These are phyloP conservation scores for Fusarium hainanense DNA, from an alignment of 2,329 filamentous ascomycete species.

Conservation along the genomic window DNA sequence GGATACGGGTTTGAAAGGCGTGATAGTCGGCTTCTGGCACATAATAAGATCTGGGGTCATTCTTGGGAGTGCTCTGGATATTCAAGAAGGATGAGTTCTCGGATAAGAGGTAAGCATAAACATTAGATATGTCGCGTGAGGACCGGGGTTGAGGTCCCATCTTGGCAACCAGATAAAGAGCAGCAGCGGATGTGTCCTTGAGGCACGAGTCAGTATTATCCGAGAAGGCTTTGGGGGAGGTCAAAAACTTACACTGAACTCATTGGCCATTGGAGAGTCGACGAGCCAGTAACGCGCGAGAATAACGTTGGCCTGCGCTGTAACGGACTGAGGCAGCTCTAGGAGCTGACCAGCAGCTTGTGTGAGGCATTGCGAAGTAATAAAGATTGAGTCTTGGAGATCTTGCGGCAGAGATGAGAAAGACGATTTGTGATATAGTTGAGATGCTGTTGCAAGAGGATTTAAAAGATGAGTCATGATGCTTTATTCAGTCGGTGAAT, in stretches of 20 bases:
- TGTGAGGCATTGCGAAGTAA: constrained; percentile 76
- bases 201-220: constrained; percentile 10
- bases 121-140: constrained; percentile 83
- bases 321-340: constrained; percentile 84
- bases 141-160: constrained; percentile 80
- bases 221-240: not conserved
- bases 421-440: constrained; percentile 69
- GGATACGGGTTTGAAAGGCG: constrained; percentile 69
- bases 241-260: constrained; percentile 62
- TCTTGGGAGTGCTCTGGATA: constrained; percentile 47
- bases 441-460: constrained; percentile 76
- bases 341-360: constrained; percentile 85
- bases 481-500: not conserved
- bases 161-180: constrained; percentile 85
- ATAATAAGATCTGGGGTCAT: constrained; percentile 69
- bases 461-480: constrained; percentile 74
- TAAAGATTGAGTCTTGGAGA: constrained; percentile 77
- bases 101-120: constrained; percentile 84
- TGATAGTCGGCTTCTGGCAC: constrained; percentile 80
- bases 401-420: constrained; percentile 71
- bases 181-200: constrained; percentile 83
- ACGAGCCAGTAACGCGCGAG: constrained; percentile 83
- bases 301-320: constrained; percentile 85
- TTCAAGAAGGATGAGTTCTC: constrained; percentile 66
- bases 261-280: constrained; percentile 65